Evolutionary conservation across 768 basidiomycete genomes (phyloP), one percentile per base, ranked within the genome.

Genomic region (Lactarius deliciosus): DNA sequence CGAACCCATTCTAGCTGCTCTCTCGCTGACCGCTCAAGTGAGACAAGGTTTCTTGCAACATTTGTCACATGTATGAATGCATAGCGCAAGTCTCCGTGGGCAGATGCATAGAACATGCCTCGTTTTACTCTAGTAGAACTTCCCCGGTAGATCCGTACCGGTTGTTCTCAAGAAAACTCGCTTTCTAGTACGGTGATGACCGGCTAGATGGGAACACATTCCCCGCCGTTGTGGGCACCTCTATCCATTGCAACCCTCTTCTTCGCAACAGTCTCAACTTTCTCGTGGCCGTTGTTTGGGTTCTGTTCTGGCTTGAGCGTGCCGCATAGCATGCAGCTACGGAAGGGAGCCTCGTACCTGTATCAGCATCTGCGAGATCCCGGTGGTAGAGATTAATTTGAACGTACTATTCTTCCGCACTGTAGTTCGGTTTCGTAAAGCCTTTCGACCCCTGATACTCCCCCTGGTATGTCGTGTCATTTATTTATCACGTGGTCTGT

Each of bases 121-220:
- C 28, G 15, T 22, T 13, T 38, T 57, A 8, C 16, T 47, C 47
- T 61, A 45, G 43, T 40, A 56, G 54, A 38, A 25, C 34, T 18
- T 50, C 20, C 43, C 34, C 32, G 34, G 34, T 40, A 15, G 25
- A 18, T 57, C 28, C 43, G 36, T 22, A 30, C 47, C 22, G 36
- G n/a, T 57, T 30, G 18, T 63, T 63, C n/a, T 25, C 15, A 34
- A 57, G 32, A 32, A 36, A 38, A 9, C 22, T 58, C 65, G 65
- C 61, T 62, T 57, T 53, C 10, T 36, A 47, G 45, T 47, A n/a
- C 45, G 10, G n/a, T n/a, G 18, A 18, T 53, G 38, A 28, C 47
- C 25, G 38, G 47, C 41, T 41, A 30, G 40, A 47, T 47, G 60
- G 18, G 25, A 53, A 61, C 60, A 50, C n/a, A 22, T 22, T 22